Evolutionary conservation across 2,329 filamentous ascomycete species (phyloP).

Genomic region (Talaromyces marneffei): DNA sequence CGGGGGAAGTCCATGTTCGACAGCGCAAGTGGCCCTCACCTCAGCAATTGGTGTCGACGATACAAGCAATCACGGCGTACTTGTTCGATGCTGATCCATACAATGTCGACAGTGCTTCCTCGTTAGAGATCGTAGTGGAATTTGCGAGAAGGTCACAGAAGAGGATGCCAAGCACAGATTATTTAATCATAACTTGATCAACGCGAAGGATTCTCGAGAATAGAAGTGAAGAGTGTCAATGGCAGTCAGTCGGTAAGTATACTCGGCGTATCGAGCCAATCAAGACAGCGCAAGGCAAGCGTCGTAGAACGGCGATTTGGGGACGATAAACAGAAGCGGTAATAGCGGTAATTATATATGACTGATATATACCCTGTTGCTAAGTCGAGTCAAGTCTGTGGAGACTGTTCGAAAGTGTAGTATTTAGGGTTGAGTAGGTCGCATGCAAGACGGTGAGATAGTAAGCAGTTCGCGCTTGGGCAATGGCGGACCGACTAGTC

Average conservation of each 20-base stretch:
- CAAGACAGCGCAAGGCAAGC: neutral
- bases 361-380: neutral
- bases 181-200: neutral
- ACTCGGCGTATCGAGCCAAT: neutral
- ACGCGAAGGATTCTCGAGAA: neutral
- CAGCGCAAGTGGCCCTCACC: neutral
- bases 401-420: neutral
- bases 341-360: neutral
- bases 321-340: neutral
- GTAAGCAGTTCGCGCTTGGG: neutral
- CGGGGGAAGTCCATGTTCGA: constrained; percentile 42
- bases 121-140: neutral
- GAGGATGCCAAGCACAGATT: neutral
- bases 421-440: neutral
- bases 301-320: neutral
- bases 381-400: neutral
- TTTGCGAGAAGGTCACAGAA: neutral
- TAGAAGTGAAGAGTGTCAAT: neutral
- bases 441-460: neutral
- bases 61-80: neutral
- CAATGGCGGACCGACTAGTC: neutral
- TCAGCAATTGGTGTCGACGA: neutral
- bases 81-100: neutral
- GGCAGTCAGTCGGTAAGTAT: neutral
- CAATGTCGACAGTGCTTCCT: neutral